A percentile compares a stretch with the other conserved stretches of the same genome.
These are phyloP conservation scores for Aspergillus hiratsukae DNA, from an alignment of 2,329 filamentous ascomycete species.

Conservation along the genomic window DNA sequence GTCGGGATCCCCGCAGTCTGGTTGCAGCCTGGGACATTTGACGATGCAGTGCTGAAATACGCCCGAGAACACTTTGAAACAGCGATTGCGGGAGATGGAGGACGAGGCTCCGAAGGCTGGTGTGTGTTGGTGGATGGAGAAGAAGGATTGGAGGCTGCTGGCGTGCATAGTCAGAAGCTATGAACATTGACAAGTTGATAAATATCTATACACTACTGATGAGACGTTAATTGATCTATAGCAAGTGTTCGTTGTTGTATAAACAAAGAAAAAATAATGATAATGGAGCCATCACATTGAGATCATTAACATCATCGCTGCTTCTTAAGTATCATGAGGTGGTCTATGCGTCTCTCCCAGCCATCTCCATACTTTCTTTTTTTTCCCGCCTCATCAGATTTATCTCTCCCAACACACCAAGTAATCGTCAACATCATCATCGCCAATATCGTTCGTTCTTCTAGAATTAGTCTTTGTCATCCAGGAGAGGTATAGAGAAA, in stretches of 20 bases:
- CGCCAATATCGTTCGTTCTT: not conserved
- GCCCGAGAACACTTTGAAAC: conserved; percentile 66
- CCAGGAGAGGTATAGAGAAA: conserved; percentile 11
- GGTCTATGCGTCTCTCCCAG: conserved; percentile 1
- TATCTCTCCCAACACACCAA: not conserved
- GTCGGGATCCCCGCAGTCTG: conserved; percentile 72
- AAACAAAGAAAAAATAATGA: not conserved
- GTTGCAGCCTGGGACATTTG: conserved; percentile 87
- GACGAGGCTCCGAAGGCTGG: conserved; percentile 69
- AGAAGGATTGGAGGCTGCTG: conserved; percentile 52
- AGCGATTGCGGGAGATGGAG: conserved; percentile 62
- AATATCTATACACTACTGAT: not conserved
- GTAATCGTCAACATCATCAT: not conserved
- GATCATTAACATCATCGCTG: not conserved
- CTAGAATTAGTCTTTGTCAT: not conserved
- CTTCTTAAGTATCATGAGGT: not conserved
- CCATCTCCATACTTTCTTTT: not conserved
- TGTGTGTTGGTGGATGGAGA: conserved; percentile 85
- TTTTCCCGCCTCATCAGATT: not conserved
- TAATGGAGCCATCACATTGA: not conserved
- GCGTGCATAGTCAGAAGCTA: conserved; percentile 44
- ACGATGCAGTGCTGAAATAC: conserved; percentile 68
- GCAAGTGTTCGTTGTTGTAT: not conserved
- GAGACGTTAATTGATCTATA: not conserved
- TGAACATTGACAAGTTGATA: conserved; percentile 13